Percentiles rank a stretch among this genome's conserved stretches.
Conservation (phyloP, 2,329 filamentous ascomycete species). For the Paecilomyces niveus region DNA sequence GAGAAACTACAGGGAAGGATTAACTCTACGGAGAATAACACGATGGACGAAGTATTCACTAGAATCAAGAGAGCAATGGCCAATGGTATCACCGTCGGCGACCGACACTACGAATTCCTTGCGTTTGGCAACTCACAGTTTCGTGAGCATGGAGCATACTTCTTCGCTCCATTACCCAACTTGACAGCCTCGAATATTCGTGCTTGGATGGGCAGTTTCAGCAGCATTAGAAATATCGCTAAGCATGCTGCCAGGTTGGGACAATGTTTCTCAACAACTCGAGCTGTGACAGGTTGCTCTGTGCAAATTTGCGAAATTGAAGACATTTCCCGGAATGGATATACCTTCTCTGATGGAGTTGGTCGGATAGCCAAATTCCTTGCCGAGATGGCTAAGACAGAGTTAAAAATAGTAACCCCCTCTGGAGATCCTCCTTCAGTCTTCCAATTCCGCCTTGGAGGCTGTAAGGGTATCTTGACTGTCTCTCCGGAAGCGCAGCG, state of each 20-base stretch:
- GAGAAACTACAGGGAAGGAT: conserved; percentile 62
- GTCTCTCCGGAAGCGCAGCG: conserved; percentile 62
- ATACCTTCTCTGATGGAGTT: conserved; percentile 83
- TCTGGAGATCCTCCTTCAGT: conserved; percentile 61
- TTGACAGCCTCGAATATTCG: conserved; percentile 71
- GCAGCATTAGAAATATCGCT: conserved; percentile 72
- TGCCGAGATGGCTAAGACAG: conserved; percentile 63
- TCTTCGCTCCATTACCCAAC: conserved; percentile 68
- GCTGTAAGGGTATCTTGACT: conserved; percentile 82
- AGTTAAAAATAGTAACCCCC: conserved; percentile 56
- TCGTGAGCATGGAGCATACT: conserved; percentile 83
- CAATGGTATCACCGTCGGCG: conserved; percentile 76
- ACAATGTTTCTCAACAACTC: conserved; percentile 92
- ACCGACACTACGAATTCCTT: conserved; percentile 77
- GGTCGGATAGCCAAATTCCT: conserved; percentile 82
- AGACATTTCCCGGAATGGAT: conserved; percentile 63
- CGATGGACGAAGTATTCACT: conserved; percentile 64
- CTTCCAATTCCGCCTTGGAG: conserved; percentile 86
- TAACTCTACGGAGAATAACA: conserved; percentile 47
- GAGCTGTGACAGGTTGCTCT: conserved; percentile 59
- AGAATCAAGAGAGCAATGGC: conserved; percentile 64
- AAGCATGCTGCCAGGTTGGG: conserved; percentile 85
- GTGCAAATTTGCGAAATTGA: conserved; percentile 53
- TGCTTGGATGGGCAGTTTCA: conserved; percentile 78
- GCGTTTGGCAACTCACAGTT: conserved; percentile 96